phyloP scores from a whole-genome alignment of 805 yeast genomes.

The Myxozyma monticola region DNA sequence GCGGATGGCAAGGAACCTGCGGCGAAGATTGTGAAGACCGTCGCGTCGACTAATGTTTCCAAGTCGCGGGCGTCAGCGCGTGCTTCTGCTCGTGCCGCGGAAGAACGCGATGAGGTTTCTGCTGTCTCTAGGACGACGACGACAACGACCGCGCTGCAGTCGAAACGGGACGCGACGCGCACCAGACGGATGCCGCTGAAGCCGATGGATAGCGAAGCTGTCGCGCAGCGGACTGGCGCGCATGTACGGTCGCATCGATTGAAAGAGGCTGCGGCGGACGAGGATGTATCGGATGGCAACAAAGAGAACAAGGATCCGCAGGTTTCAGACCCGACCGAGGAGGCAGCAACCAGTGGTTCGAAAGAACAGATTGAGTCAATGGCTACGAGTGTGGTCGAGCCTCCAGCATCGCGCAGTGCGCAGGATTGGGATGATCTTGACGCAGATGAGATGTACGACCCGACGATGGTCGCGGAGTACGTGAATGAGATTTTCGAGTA shows the following conservation, averaged over 20 bases:
- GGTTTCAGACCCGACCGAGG: slow-evolving; percentile 11
- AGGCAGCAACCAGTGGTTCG: slow-evolving; percentile 1
- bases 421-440: slow-evolving; percentile 36
- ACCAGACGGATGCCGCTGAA: slow-evolving; percentile 21
- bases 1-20: slow-evolving; percentile 17
- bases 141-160: slow-evolving; percentile 1
- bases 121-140: background rate
- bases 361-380: background rate
- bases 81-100: background rate
- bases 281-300: slow-evolving; percentile 17
- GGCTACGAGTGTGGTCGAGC: slow-evolving; percentile 1
- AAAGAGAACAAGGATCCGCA: slow-evolving; percentile 28
- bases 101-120: background rate
- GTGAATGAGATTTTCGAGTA: slow-evolving; percentile 83
- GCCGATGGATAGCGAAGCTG: slow-evolving; percentile 4
- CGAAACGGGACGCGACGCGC: background rate
- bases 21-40: slow-evolving; percentile 22
- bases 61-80: slow-evolving; percentile 14
- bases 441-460: slow-evolving; percentile 44
- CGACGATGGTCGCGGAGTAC: slow-evolving; percentile 88
- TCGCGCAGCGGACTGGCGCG: slow-evolving; percentile 6
- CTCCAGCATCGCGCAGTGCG: background rate
- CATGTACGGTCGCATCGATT: background rate
- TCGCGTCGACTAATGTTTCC: slow-evolving; percentile 13
- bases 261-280: slow-evolving; percentile 14